Evolutionary conservation across 1,284 basidiomycete species (phyloP).

Genomic region (Cystobasidium pallidum): DNA sequence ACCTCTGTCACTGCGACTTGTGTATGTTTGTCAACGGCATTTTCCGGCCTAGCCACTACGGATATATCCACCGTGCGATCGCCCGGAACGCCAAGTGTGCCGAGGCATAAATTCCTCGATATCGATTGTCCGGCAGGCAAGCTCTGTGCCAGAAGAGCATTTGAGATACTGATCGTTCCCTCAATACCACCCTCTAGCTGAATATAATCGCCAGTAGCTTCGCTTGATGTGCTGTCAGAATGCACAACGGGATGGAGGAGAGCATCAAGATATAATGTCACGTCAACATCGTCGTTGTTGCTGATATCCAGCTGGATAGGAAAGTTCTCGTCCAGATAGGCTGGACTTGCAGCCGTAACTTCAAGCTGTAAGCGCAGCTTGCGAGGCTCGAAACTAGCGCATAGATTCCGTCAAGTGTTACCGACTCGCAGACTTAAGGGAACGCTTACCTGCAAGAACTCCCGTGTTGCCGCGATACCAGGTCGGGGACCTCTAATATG

Average conservation of each 20-base stretch:
- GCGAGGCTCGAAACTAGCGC: constrained; percentile 26
- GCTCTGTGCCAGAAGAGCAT: constrained; percentile 17
- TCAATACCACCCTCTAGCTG: not conserved
- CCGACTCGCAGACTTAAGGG: not conserved
- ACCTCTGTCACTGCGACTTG: constrained; percentile 12
- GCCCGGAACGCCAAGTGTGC: not conserved
- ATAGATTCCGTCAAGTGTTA: not conserved
- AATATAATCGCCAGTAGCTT: not conserved
- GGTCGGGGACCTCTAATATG: not conserved
- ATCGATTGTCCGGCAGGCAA: constrained; percentile 40
- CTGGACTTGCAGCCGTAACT: constrained; percentile 59
- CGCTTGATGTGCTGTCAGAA: not conserved
- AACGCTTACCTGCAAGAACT: constrained; percentile 11
- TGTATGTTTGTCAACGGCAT: not conserved
- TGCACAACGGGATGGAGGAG: constrained; percentile 72
- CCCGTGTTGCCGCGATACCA: not conserved
- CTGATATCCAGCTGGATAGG: constrained; percentile 69
- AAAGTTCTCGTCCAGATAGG: constrained; percentile 76
- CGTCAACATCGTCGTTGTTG: constrained; percentile 68
- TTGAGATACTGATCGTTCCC: not conserved
- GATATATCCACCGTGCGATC: constrained; percentile 17
- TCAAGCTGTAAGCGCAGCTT: constrained; percentile 18
- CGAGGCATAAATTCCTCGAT: not conserved
- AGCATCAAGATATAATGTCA: constrained; percentile 71
- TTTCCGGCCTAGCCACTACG: not conserved